Evolutionary conservation across 2,329 filamentous ascomycete genomes (phyloP), one percentile per base, ranked within the genome.

Genomic region (Botrytis fabae): DNA sequence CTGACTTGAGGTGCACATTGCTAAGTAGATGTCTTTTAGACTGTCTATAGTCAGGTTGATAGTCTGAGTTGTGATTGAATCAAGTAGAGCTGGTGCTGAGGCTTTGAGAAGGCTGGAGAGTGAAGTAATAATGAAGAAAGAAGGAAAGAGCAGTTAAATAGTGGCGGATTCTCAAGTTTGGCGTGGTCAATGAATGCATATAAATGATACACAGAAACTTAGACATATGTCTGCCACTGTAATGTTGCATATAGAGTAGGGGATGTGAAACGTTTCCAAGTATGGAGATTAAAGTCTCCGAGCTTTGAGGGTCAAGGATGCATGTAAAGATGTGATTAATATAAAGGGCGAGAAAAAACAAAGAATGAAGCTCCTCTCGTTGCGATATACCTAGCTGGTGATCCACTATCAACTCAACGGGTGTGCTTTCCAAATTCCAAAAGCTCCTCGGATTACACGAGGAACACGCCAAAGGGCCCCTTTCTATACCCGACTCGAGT

Each of bases 401-500:
- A 40, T 51, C 20, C 16, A 54, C 46, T 40, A 66, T 54, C 46
- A 35, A 54, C 40, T 28, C 46, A 66, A 66, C 46, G 64, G 64
- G 35, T 40, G 64, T 66, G 3, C n/a, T 57, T 32, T 42, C 48
- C 25, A 40, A 18, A 28, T 54, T 5, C 48, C 25, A n/a, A 25
- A 64, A 42, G 25, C 2, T 57, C 65, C 35, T 42, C 25, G 18
- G n/a, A 57, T 57, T 57, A 42, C 48, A 68, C 18, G 38, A 68
- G 10, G 35, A 25, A 42, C 51, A 57, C 42, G 32, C 48, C 18
- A 25, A 54, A 42, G 32, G 42, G 25, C 48, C 38, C 48, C 65
- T 57, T 57, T 57, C 48, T 42, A 57, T 68, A 68, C 48, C 48
- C 65, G 48, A 68, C 65, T 68, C 18, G 65, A 68, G 65, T 57